Base-by-base conservation (phyloP, 345 rosid genomes). In the Streptanthus diversifolius region DNA sequence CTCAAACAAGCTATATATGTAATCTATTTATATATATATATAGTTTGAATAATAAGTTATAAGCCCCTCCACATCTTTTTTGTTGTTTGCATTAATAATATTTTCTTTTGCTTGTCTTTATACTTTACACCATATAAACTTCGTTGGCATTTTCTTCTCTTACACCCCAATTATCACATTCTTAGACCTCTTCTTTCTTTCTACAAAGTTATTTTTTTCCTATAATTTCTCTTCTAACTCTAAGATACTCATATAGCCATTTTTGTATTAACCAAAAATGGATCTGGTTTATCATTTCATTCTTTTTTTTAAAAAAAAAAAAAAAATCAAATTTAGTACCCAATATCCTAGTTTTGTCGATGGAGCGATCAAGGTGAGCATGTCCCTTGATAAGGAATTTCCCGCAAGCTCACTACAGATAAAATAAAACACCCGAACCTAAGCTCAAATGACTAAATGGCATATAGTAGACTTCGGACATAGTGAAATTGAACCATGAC, bases 71-170 rank as follows among this genome's bases (percentile, higher is more conserved):
- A 67, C 73, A 68, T 60, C 17, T 75, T 59, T 74, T 74, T 51
- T 8, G 8, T 58, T 48, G 22, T 66, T 53, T 66, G 60, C 19
- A 32, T 60, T 58, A 8, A 45, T 58, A 8, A 45, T 63, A 35
- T 8, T 2, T 29, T n/a, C n/a, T 37, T n/a, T 58, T 21, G 15
- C 9, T 2, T 67, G 35, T 60, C 70, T 69, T 62, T 70, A 19
- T 45, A 76, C 71, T 76, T 70, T 76, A 66, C 75, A 70, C 52
- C 60, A 71, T 76, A 70, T 45, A 29, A 45, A 76, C 66, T 69
- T 76, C 66, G 79, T 76, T 69, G 79, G 70, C 71, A 56, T 69
- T 76, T 76, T 70, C 79, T 76, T 69, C 75, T 54, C 71, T 54
- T 69, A 45, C 71, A 76, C 75, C 70, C 75, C 44, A 76, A 70